Percentiles rank a stretch among this genome's conserved stretches.
Evolutionary conservation across 2,329 filamentous ascomycete species (phyloP).

Genomic region (Davidsoniella neocaledoniae): DNA sequence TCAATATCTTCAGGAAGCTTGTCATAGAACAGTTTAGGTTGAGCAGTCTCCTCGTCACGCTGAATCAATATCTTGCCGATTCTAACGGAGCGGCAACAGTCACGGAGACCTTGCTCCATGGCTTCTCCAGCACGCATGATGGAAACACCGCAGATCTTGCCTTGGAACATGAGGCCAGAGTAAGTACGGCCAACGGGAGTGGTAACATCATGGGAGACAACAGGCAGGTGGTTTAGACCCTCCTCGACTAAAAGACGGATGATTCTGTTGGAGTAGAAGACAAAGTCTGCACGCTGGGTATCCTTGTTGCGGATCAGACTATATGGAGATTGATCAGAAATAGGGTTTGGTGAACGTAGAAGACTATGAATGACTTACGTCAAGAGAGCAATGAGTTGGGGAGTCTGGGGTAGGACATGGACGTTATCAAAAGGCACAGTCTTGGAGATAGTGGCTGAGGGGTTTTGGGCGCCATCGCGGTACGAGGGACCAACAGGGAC

Average conservation of each 20-base stretch:
- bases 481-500: constrained; percentile 58
- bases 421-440: constrained; percentile 72
- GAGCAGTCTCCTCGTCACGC: constrained; percentile 82
- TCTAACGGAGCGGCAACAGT: constrained; percentile 93
- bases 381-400: constrained; percentile 89
- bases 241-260: constrained; percentile 94
- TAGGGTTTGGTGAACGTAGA: background rate
- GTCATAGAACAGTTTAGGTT: constrained; percentile 91
- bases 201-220: constrained; percentile 73
- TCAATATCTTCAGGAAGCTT: constrained; percentile 92
- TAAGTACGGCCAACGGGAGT: constrained; percentile 83
- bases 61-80: constrained; percentile 99
- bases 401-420: constrained; percentile 77
- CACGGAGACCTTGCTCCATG: constrained; percentile 92
- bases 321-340: constrained; percentile 7
- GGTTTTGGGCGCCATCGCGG: constrained; percentile 58
- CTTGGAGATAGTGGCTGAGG: constrained; percentile 75
- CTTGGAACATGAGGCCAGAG: constrained; percentile 83
- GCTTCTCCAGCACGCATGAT: constrained; percentile 98
- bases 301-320: constrained; percentile 92
- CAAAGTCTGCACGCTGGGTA: constrained; percentile 87
- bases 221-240: constrained; percentile 88
- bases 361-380: constrained; percentile 49
- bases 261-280: constrained; percentile 97
- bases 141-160: constrained; percentile 94